Percentiles rank a stretch among this genome's conserved stretches.
These are phyloP conservation scores for Phytopythium cucurbitacearum DNA, from an alignment of 352 stramenopile species.

Conservation along the genomic window DNA sequence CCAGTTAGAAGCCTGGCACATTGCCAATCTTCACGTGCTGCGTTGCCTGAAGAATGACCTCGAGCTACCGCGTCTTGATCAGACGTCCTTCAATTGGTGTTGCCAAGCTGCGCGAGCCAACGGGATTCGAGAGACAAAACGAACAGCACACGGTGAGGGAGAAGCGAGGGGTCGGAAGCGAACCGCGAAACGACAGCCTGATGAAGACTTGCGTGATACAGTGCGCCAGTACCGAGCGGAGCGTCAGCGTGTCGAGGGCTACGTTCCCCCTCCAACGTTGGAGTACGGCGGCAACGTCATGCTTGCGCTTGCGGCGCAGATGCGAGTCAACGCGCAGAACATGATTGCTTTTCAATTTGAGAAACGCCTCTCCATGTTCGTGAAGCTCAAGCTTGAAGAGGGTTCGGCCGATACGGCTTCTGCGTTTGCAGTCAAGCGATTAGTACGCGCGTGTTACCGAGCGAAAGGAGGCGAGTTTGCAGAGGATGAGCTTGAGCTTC, in stretches of 20 bases:
- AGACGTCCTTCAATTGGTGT: conserved; percentile 9
- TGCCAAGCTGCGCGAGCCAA: neutral
- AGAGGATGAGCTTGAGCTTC: conserved; percentile 2
- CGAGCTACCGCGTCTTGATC: conserved; percentile 5
- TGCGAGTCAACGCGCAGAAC: conserved; percentile 2
- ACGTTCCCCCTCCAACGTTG: no score
- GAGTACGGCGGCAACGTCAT: neutral
- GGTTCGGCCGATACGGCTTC: neutral
- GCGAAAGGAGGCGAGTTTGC: neutral
- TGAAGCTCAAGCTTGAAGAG: neutral
- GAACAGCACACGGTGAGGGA: neutral
- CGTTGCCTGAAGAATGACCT: conserved; percentile 7
- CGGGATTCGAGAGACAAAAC: no score
- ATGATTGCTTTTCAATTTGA: conserved; percentile 5
- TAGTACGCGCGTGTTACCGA: conserved; percentile 2
- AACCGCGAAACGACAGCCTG: neutral
- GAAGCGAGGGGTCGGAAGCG: neutral
- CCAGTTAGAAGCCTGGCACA: conserved; percentile 13
- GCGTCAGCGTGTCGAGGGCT: neutral
- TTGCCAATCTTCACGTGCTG: conserved; percentile 11
- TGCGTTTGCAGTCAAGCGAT: neutral
- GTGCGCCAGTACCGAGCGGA: conserved; percentile 3
- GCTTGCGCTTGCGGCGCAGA: neutral
- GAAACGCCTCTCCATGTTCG: conserved; percentile 3
- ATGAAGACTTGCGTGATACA: neutral